Base-by-base conservation (phyloP, 192 early-diverging fungal genomes). In the Dissophora ornata region DNA sequence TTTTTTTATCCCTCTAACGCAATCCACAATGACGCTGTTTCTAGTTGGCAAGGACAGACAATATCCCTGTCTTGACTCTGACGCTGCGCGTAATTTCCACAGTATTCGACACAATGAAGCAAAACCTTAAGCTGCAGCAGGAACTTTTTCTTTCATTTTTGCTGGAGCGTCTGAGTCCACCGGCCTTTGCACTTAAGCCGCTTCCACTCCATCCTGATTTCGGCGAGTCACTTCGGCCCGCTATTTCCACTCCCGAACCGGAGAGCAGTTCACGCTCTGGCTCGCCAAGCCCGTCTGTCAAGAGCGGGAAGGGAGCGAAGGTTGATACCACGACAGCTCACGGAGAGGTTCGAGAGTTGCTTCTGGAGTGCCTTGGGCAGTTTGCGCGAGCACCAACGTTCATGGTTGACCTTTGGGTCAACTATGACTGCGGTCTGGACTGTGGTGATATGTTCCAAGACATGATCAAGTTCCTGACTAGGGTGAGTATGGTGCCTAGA, bases 371-470 rank as follows among this genome's bases (percentile, higher is more conserved):
- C 36, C 61, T 96, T 18, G 67, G 87, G 1, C 92, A 93, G 62
- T 87, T 94, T 59, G 90, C 87, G 26, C 79, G 93, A 52, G 86
- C 89, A 42, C 89, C 93, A 16, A 86, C 87, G 1, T 91, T 96
- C 50, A 84, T 94, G 79, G 84, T 88, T 0, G 96, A 98, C 60
- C 83, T 99, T 34, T 99, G 95, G 90, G 87, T 96, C 54, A 95
- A 96, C 78, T 97, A 93, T 75, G 98, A 99, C 79, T 93, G 94
- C 57, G 92, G 96, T 62, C 57, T 93, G 64, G 83, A 90, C 36
- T 87, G 89, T 42, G 88, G 89, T 44, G 91, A 97, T 79, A 82
- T 98, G 52, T 98, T 93, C 86, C 94, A 97, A 67, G 93, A 94
- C 22, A 64, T 94, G 30, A 79, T 96, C 26, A 80, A 85, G 55